A percentile compares a stretch with the other conserved stretches of the same genome.
phyloP scores from a whole-genome alignment of 495 filamentous ascomycete genomes.

The Lasiosphaeria hispida region DNA sequence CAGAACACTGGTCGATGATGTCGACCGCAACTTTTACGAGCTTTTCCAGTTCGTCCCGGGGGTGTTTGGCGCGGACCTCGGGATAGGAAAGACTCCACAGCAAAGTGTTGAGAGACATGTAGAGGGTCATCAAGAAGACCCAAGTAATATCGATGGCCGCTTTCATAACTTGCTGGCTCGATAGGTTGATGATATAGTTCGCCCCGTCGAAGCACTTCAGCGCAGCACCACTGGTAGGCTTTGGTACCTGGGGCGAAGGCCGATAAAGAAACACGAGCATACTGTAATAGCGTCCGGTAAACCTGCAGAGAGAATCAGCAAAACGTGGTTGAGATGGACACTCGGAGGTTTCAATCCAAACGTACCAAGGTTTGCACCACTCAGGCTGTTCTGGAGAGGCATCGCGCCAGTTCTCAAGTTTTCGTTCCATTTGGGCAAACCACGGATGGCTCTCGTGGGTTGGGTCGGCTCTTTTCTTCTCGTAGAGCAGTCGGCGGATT shows the following conservation, averaged over 20 bases:
- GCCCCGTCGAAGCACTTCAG: slow-evolving; percentile 77
- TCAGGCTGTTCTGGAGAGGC: slow-evolving; percentile 42
- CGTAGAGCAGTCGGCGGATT: slow-evolving; percentile 78
- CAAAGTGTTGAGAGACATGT: slow-evolving; percentile 81
- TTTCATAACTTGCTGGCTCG: slow-evolving; percentile 70
- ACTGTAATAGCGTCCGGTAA: slow-evolving; percentile 71
- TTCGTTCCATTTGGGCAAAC: slow-evolving; percentile 76
- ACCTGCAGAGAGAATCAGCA: slow-evolving; percentile 51
- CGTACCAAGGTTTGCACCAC: slow-evolving; percentile 56
- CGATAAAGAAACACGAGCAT: slow-evolving; percentile 83
- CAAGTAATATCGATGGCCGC: slow-evolving; percentile 81
- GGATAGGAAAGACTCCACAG: slow-evolving; percentile 86
- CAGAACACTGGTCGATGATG: slow-evolving; percentile 67
- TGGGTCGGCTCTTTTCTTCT: slow-evolving; percentile 70
- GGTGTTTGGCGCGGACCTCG: slow-evolving; percentile 69
- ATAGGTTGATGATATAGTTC: slow-evolving; percentile 72
- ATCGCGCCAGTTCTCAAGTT: slow-evolving; percentile 68
- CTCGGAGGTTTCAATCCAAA: not conserved
- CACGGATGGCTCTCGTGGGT: slow-evolving; percentile 76
- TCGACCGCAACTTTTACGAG: slow-evolving; percentile 70
- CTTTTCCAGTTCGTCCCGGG: slow-evolving; percentile 66
- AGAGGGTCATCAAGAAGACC: slow-evolving; percentile 83
- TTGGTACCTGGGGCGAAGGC: slow-evolving; percentile 85
- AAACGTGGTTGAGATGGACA: not conserved
- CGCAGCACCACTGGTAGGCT: slow-evolving; percentile 72